Evolutionary conservation across 257 asterid species (phyloP).

Genomic region (Rhazya stricta): DNA sequence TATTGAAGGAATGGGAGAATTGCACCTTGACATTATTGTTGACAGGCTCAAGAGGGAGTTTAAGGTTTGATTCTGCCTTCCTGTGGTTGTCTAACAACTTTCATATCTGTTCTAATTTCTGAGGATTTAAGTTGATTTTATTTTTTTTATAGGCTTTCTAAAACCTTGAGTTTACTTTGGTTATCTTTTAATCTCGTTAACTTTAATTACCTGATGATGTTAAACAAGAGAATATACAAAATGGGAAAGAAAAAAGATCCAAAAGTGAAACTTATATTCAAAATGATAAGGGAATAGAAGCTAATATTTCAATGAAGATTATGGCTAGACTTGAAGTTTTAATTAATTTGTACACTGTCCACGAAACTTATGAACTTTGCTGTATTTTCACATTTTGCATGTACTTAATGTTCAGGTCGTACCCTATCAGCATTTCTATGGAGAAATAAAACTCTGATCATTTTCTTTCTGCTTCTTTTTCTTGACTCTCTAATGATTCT

Average conservation of each 20-base stretch:
- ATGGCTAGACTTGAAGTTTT: background rate
- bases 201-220: background rate
- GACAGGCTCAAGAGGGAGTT: slow-evolving; percentile 95
- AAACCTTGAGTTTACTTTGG: background rate
- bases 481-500: background rate
- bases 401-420: background rate
- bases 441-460: background rate
- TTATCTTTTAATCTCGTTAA: background rate
- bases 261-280: background rate
- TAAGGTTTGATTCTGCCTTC: slow-evolving; percentile 46
- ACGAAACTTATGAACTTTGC: background rate
- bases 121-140: background rate
- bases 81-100: background rate
- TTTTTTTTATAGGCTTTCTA: background rate
- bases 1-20: slow-evolving; percentile 98
- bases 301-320: background rate
- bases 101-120: background rate
- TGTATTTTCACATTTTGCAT: background rate
- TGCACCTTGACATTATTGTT: slow-evolving; percentile 92
- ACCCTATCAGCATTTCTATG: background rate
- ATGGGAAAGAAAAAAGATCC: background rate
- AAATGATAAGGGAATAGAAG: background rate
- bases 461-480: background rate
- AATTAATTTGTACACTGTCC: background rate
- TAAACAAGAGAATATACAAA: background rate